These are phyloP conservation scores for Mucor racemosus DNA, from an alignment of 371 early-diverging fungal species.

Conservation along the genomic window DNA sequence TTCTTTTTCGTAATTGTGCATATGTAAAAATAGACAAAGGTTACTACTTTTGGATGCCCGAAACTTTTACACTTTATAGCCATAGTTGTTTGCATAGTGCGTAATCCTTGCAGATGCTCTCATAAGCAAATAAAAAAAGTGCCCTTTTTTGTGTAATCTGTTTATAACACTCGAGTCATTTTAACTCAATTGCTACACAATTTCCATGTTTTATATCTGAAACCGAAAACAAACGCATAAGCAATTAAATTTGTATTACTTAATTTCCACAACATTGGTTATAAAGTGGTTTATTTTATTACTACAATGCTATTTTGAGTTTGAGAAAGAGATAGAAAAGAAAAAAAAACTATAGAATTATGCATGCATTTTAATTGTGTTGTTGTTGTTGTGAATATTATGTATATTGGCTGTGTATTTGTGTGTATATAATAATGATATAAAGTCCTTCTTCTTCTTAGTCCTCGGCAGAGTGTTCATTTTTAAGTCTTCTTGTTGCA, in stretches of 20 bases:
- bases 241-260: neutral
- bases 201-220: neutral
- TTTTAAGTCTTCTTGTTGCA: constrained; percentile 10
- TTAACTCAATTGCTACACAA: neutral
- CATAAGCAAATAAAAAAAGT: neutral
- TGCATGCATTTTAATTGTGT: constrained; percentile 3
- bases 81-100: neutral
- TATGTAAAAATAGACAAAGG: neutral
- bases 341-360: neutral
- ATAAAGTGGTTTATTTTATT: neutral
- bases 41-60: neutral
- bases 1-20: neutral
- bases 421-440: neutral
- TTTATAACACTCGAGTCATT: neutral
- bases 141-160: neutral
- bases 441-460: neutral
- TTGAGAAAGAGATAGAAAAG: neutral
- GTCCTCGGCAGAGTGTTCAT: neutral
- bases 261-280: neutral
- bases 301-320: constrained; percentile 3
- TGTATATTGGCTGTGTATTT: neutral
- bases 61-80: neutral
- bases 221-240: neutral
- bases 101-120: no score
- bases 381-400: neutral